Conservation (phyloP, 805 yeast genomes). For the Yamadazyma takamatsuzukensis region DNA sequence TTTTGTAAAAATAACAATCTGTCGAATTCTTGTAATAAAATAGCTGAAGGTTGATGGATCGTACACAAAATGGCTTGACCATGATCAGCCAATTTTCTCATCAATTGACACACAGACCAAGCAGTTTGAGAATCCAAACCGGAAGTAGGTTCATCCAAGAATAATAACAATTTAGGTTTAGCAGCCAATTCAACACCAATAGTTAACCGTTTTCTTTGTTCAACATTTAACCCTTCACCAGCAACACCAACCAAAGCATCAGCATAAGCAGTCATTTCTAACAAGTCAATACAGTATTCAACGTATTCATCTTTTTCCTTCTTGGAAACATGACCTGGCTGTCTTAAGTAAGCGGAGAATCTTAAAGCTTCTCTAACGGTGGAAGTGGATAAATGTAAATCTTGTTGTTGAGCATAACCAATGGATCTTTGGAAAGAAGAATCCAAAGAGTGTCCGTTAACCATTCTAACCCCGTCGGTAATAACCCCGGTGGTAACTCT, state of each 20-base stretch:
- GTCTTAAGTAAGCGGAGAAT: slow-evolving; percentile 71
- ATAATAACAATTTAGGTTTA: slow-evolving; percentile 40
- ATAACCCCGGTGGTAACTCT: slow-evolving; percentile 28
- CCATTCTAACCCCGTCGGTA: slow-evolving; percentile 54
- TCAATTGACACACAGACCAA: slow-evolving; percentile 52
- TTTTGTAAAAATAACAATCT: slow-evolving; percentile 26
- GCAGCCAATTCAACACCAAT: slow-evolving; percentile 42
- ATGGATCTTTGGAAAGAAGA: slow-evolving; percentile 70
- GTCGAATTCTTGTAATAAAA: slow-evolving; percentile 38
- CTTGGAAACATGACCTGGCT: slow-evolving; percentile 51
- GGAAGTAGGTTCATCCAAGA: slow-evolving; percentile 62
- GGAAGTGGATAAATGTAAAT: slow-evolving; percentile 62
- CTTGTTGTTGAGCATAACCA: slow-evolving; percentile 81
- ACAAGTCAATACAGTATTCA: slow-evolving; percentile 58
- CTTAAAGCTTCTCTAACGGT: slow-evolving; percentile 73
- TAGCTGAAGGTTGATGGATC: slow-evolving; percentile 52
- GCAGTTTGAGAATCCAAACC: slow-evolving; percentile 59
- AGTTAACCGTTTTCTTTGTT: slow-evolving; percentile 39
- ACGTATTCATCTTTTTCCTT: slow-evolving; percentile 64
- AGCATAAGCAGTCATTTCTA: slow-evolving; percentile 67
- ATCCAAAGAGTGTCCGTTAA: slow-evolving; percentile 62
- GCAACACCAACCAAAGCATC: slow-evolving; percentile 75
- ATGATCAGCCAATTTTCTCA: slow-evolving; percentile 42
- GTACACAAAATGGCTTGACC: slow-evolving; percentile 71
- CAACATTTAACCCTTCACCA: slow-evolving; percentile 55